phyloP scores from a whole-genome alignment of 805 yeast genomes.

The Yarrowia porcina region DNA sequence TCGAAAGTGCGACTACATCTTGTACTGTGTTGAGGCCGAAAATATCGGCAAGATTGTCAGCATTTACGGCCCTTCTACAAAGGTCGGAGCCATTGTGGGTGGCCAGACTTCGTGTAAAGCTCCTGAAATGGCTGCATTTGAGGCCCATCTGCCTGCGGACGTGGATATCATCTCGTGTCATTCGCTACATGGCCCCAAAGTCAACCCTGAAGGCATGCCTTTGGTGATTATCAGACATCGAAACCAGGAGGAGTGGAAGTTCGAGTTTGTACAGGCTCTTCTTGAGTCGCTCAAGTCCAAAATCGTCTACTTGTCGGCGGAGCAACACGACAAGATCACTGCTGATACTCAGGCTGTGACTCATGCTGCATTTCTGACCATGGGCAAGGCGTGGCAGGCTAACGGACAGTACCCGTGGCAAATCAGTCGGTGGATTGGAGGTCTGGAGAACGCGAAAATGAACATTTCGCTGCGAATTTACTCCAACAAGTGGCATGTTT shows the following conservation, averaged over 20 bases:
- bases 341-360: conserved; percentile 99
- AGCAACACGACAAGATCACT: conserved; percentile 88
- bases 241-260: conserved; percentile 49
- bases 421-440: conserved; percentile 81
- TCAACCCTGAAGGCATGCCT: conserved; percentile 87
- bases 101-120: conserved; percentile 96
- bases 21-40: conserved; percentile 93
- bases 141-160: conserved; percentile 67
- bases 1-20: conserved; percentile 72
- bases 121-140: conserved; percentile 87
- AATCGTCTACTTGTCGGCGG: conserved; percentile 71
- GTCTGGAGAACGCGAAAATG: conserved; percentile 92
- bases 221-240: conserved; percentile 79
- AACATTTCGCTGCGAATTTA: conserved; percentile 87
- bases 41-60: conserved; percentile 69
- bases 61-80: conserved; percentile 77
- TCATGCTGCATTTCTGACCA: conserved; percentile 92
- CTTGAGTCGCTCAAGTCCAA: conserved; percentile 75
- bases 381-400: conserved; percentile 95
- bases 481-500: conserved; percentile 96
- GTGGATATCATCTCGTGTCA: conserved; percentile 82
- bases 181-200: conserved; percentile 92
- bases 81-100: conserved; percentile 88
- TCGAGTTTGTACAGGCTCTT: conserved; percentile 59
- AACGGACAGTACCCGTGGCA: conserved; percentile 86